Base-by-base conservation (phyloP, 2,329 filamentous ascomycete species). In the Calonectria hongkongensis region DNA sequence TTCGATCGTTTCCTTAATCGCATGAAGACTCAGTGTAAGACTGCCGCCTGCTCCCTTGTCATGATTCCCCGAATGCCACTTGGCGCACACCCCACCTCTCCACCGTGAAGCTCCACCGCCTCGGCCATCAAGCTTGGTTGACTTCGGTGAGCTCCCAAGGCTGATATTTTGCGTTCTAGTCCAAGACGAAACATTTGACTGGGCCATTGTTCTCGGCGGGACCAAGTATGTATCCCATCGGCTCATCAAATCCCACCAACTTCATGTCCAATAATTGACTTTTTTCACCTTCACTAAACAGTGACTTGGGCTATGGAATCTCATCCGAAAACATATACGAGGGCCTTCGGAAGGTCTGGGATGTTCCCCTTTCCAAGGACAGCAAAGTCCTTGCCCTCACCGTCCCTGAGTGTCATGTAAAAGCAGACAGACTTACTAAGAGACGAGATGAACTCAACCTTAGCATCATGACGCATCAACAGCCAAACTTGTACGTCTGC, bases 311-410 rank as follows among this genome's bases (percentile, higher is more conserved):
- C 27, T 84, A 84, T 72, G 79, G 80, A 10, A 72, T 82, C 7
- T 65, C 81, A 0, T 75, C 85, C 10, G 81, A 87, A 1, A 78
- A 83, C 2, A 89, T 92, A 27, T 88, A 88, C 75, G 78, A 85
- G 8, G 83, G 84, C 10, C 86, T 93, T 16, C 82, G 88, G 74
- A 79, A 84, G 12, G 81, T 85, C 45, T 94, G 89, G 87, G 81
- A 85, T 51, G 81, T 89, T 2, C 85, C 89, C 1, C 84, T 92
- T 2, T 78, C 81, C 1, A 84, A 85, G 33, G 87, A 87, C 13
- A 85, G 85, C 76, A 90, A 90, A 71, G 88, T 94, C 10, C 87
- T 94, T 3, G 91, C 91, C 5, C 84, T 94, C 62, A 94, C 92
- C 0, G 86, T 94, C 2, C 91, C 90, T 0, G 91, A 93, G 75